Conservation (phyloP, 163 green algal genomes). For the Chlamydomonas reinhardtii region DNA sequence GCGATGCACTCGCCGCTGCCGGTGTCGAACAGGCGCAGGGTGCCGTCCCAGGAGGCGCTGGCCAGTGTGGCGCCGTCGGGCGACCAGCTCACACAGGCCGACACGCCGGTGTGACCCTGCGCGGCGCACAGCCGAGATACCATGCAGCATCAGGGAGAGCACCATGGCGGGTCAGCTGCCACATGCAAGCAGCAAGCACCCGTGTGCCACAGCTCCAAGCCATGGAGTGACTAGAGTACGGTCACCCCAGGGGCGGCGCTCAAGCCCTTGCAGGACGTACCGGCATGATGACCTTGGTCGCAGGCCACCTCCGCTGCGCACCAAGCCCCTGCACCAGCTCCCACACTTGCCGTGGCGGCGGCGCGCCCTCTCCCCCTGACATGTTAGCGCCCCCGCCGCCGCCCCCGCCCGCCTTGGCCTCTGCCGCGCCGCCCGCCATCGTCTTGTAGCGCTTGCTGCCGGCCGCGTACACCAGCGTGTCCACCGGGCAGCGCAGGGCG, state of each 20-base stretch:
- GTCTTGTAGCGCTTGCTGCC: not conserved
- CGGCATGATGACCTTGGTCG: not conserved
- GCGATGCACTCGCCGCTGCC: constrained; percentile 1
- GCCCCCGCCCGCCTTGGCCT: not conserved
- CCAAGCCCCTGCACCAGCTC: constrained; percentile 18
- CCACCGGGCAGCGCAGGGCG: constrained; percentile 16
- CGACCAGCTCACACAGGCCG: constrained; percentile 35
- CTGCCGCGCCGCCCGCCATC: not conserved
- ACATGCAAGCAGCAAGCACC: no score
- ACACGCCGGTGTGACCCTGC: constrained; percentile 25
- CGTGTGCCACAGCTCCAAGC: no score
- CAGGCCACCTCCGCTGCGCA: not conserved
- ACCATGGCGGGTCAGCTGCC: no score
- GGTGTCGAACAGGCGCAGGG: constrained; percentile 38
- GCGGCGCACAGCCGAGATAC: no score
- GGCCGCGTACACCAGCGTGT: not conserved
- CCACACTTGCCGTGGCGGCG: not conserved
- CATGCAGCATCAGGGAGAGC: no score
- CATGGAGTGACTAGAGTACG: no score
- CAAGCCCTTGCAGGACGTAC: not conserved
- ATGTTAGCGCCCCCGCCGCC: not conserved
- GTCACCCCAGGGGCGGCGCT: no score
- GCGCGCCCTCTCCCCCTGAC: no score
- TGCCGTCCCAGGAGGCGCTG: constrained; percentile 34
- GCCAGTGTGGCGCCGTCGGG: constrained; percentile 14